Evolutionary conservation across 805 yeast genomes (phyloP).

Genomic region (Saturnispora bothae): DNA sequence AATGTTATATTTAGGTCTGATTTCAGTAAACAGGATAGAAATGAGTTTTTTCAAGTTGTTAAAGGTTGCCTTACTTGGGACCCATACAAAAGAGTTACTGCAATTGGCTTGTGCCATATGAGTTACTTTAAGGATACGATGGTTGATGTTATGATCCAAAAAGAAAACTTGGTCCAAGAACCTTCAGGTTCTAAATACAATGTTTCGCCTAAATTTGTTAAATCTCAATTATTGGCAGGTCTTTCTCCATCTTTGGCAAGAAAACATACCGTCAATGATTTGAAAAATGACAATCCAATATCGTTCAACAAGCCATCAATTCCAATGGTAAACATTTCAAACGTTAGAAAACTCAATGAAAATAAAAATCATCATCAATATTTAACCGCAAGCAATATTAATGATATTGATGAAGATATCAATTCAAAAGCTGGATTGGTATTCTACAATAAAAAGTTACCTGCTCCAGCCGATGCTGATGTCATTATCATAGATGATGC

Average conservation of each 20-base stretch:
- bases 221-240: constrained; percentile 8
- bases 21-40: constrained; percentile 26
- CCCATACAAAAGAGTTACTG: constrained; percentile 54
- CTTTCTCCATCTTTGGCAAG: constrained; percentile 5
- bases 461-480: not conserved
- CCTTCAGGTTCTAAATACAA: not conserved
- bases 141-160: constrained; percentile 15
- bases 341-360: not conserved
- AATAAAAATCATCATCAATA: not conserved
- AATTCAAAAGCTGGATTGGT: too few species aligned
- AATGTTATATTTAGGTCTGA: constrained; percentile 37
- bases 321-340: constrained; percentile 4
- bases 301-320: not conserved
- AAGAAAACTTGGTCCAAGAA: constrained; percentile 3
- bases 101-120: constrained; percentile 36
- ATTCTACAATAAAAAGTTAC: not conserved
- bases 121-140: constrained; percentile 43
- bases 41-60: constrained; percentile 33
- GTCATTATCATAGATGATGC: constrained; percentile 3
- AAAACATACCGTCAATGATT: not conserved
- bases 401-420: constrained; percentile 1
- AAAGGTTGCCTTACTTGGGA: constrained; percentile 63
- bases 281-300: not conserved
- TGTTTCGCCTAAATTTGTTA: not conserved
- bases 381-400: constrained; percentile 1